Evolutionary conservation across 2,329 filamentous ascomycete genomes (phyloP), one percentile per base, ranked within the genome.

Genomic region (Stachybotrys chlorohalonatus): DNA sequence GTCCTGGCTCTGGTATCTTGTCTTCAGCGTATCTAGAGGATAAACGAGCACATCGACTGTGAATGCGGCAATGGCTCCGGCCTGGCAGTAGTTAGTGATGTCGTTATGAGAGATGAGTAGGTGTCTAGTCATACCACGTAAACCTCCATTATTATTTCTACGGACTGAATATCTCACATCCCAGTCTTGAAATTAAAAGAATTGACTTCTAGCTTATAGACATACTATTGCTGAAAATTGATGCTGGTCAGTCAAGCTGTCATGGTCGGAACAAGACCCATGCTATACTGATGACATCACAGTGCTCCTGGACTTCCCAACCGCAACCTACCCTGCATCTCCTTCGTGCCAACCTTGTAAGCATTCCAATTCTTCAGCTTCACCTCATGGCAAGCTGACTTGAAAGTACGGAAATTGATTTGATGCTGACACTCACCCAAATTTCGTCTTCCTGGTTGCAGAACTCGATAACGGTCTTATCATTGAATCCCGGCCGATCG

Each of bases 21-120:
- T 96, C 68, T 96, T 96, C 63, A 96, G 76, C 0, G 91, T 96
- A 67, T 96, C 92, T 15, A 96, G 77, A 0, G 91, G 92, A 64
- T 94, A 95, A 42, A 96, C 82, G 15, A 95, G 76, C 51, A 95
- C 75, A 68, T 96, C 90, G 55, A 96, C 87, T 1, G 87, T 86
- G 67, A 95, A 90, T 31, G 90, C 92, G 58, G 91, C 91, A 53
- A 88, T 80, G 53, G 90, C 90, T 54, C 91, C 91, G 50, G 91
- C 90, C 89, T 94, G 56, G 9, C 8, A 47, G 13, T 42, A 9
- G 13, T 42, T 9, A 42, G 36, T 13, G 4, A 42, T 42, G 36
- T 42, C 13, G 36, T 42, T 9, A 42, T 13, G 36, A 42, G 8
- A 13, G 8, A 9, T 42, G 36, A 13, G 13, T 13, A 9, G 36